Base-by-base conservation (phyloP, 1,284 basidiomycete genomes). In the Schizopora paradoxa region DNA sequence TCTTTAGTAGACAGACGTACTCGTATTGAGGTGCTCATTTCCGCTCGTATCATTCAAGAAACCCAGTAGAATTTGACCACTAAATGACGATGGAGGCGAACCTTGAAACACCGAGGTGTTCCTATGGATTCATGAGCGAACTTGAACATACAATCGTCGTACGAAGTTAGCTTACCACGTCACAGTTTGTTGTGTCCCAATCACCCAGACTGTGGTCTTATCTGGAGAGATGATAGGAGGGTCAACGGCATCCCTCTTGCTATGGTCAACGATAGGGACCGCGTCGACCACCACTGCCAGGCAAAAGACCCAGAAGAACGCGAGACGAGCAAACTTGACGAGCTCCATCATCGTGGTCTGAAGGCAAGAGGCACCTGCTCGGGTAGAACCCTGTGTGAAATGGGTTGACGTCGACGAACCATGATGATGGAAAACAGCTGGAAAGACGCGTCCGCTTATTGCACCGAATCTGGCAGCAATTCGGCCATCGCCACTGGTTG, bases 221-320 rank as follows among this genome's bases (percentile, higher is more conserved):
- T 51, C 45, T 21, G 49, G 49, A n/a, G 45, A 10, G n/a, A 40
- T 43, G 26, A 51, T 43, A 5, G 49, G 49, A 27, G 49, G 49
- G 31, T 47, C 41, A 6, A 39, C 49, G 28, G 43, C 49, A 36
- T 51, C 49, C 35, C 48, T 46, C 25, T 32, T 23, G 19, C 16
- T 26, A 22, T 27, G 21, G 19, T 33, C 36, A 21, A 19, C 29
- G n/a, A 31, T 26, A 26, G 42, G 27, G 19, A 47, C 42, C 22
- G 18, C 42, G 29, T 38, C 50, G 7, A 14, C 14, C 2, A 27
- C 43, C 3, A 45, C 38, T 13, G 18, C 31, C 41, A 45, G 21
- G 11, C 41, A 19, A 28, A 31, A 41, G 19, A 26, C 11, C 6
- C 28, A 36, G 18, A 32, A 41, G 22, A 51, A 23, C 27, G 38